Conservation (phyloP, 2,329 filamentous ascomycete genomes). For the Aureobasidium mangrovei region DNA sequence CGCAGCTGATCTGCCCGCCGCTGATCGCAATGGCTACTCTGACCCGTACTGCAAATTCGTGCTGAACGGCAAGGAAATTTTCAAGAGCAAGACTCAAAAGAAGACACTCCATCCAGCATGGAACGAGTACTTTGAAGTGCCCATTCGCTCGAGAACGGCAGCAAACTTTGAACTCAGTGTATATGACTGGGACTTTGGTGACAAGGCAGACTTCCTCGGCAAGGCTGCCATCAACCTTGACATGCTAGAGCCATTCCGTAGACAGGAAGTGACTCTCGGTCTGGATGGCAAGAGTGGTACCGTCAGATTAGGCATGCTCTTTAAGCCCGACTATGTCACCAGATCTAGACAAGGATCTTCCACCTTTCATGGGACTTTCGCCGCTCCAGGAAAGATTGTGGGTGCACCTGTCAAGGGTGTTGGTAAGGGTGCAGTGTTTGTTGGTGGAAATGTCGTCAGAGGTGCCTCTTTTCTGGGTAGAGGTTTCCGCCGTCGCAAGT, state of each 20-base stretch:
- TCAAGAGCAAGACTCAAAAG: constrained; percentile 94
- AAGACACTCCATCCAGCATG: constrained; percentile 91
- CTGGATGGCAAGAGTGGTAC: constrained; percentile 86
- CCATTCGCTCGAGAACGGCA: constrained; percentile 72
- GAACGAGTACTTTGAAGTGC: constrained; percentile 91
- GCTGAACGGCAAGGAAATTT: constrained; percentile 78
- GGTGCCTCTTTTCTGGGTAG: constrained; percentile 86
- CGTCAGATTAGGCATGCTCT: constrained; percentile 74
- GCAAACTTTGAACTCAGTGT: constrained; percentile 77
- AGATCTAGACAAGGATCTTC: constrained; percentile 81
- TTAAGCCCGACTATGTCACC: constrained; percentile 86
- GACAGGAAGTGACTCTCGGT: constrained; percentile 62
- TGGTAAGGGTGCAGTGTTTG: constrained; percentile 61
- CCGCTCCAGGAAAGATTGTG: constrained; percentile 77
- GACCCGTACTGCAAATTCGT: constrained; percentile 96
- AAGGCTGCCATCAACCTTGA: constrained; percentile 66
- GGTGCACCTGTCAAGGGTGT: constrained; percentile 92
- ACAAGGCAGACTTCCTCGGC: constrained; percentile 88
- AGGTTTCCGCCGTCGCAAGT: constrained; percentile 66
- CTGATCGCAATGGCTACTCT: constrained; percentile 92
- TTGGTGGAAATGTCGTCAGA: constrained; percentile 73
- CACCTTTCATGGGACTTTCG: constrained; percentile 87
- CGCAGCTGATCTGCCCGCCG: constrained; percentile 77
- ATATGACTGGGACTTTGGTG: constrained; percentile 94
- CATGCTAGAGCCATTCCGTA: constrained; percentile 74